Conservation (phyloP, 495 filamentous ascomycete species). For the Aspergillus steynii region DNA sequence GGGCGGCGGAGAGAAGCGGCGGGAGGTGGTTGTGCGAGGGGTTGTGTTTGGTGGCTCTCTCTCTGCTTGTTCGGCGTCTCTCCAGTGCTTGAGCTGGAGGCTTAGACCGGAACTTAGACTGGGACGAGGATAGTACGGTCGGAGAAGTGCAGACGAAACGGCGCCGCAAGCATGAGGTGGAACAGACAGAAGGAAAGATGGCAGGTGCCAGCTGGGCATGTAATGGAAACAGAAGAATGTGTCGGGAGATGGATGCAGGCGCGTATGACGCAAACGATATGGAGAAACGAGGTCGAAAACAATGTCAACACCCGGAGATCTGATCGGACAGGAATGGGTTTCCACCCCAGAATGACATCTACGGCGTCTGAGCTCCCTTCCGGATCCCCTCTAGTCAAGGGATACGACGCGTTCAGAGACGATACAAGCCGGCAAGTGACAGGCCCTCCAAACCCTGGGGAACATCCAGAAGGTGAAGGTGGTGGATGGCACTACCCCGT, state of each 20-base stretch:
- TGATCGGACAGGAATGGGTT: conserved; percentile 6
- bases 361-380: too few species aligned
- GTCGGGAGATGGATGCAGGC: background rate
- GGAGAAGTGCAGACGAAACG: background rate
- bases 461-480: conserved; percentile 4
- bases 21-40: background rate
- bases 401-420: too few species aligned
- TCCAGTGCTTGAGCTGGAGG: too few species aligned
- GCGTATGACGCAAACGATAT: conserved; percentile 28
- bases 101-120: background rate
- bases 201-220: too few species aligned
- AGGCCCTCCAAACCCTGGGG: background rate
- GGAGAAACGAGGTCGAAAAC: conserved; percentile 8
- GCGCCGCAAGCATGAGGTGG: too few species aligned
- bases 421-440: too few species aligned
- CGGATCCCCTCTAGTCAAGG: too few species aligned
- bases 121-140: background rate
- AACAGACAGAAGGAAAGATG: too few species aligned
- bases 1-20: conserved; percentile 6
- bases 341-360: too few species aligned
- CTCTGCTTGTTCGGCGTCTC: too few species aligned
- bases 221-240: background rate
- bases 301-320: conserved; percentile 19
- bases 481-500: conserved; percentile 4
- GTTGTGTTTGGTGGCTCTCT: too few species aligned